Base-by-base conservation (phyloP, 2,329 filamentous ascomycete species). In the Aaosphaeria arxii region DNA sequence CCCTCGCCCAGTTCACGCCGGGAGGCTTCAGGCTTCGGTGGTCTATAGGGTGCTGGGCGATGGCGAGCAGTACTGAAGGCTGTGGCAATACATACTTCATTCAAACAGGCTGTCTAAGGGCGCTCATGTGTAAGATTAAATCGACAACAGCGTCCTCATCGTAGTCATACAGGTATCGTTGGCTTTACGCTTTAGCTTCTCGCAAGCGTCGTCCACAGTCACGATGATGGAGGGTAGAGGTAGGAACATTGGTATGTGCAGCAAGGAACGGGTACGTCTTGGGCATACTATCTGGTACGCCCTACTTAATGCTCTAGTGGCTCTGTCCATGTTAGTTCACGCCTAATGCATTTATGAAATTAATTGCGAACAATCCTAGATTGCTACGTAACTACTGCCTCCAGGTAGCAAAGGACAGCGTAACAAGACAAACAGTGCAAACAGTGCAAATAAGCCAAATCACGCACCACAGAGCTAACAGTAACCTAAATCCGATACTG, bases 101-200 rank as follows among this genome's bases (percentile, higher is more conserved):
- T 47, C 33, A 52, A 11, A 58, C 38, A 54, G 49, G 50, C 33
- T 46, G 32, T 44, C 57, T 49, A 36, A 54, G 42, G 40, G 43
- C 31, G 49, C 43, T 38, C 47, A 46, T 51, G 35, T 48, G 48
- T 50, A 55, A 32, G 31, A 60, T n/a, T 40, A 52, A 58, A 30
- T 56, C 33, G 28, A 50, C 45, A 46, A 64, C 43, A 36, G 59
- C 61, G 47, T 62, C 57, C 58, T 63, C 62, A 55, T 65, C 55
- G 31, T 32, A 48, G 11, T 46, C 56, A 45, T 47, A 53, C 11
- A 63, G 61, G 45, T 63, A 65, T 55, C 55, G 53, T 58, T 63
- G 42, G 55, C 48, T 39, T 52, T 59, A 7, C 47, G 55, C 62
- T 52, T 62, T 63, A 17, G 47, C 45, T 54, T 64, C 49, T 54